phyloP scores from a whole-genome alignment of 2,329 filamentous ascomycete genomes.

The Xylaria sp. region DNA sequence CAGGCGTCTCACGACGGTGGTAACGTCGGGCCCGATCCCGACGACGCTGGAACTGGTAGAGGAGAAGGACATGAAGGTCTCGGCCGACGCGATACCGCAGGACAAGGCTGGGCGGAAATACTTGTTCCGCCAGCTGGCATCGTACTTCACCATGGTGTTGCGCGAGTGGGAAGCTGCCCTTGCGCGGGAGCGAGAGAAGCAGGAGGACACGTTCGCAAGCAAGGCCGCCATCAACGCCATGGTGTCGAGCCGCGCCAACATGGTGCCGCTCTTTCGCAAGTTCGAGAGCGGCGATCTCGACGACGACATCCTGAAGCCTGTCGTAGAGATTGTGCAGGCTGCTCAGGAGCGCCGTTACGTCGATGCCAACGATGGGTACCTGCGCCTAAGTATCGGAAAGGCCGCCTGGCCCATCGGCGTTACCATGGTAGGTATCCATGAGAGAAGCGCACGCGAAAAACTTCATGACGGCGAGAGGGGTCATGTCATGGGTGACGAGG shows the following conservation, averaged over 20 bases:
- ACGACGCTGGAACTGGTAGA: slow-evolving; percentile 83
- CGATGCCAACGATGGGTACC: slow-evolving; percentile 94
- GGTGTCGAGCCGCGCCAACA: slow-evolving; percentile 86
- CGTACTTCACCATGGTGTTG: slow-evolving; percentile 97
- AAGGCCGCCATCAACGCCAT: slow-evolving; percentile 86
- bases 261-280: slow-evolving; percentile 89
- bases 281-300: slow-evolving; percentile 85
- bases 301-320: slow-evolving; percentile 79
- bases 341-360: slow-evolving; percentile 93
- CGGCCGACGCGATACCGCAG: slow-evolving; percentile 66
- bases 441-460: slow-evolving; percentile 94
- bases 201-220: slow-evolving; percentile 73
- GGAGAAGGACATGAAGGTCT: slow-evolving; percentile 89
- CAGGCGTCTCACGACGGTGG: slow-evolving; percentile 68
- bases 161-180: slow-evolving; percentile 86
- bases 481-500: slow-evolving; percentile 97
- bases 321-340: slow-evolving; percentile 91
- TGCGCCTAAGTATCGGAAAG: slow-evolving; percentile 92
- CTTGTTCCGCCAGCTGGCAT: slow-evolving; percentile 87
- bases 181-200: slow-evolving; percentile 63
- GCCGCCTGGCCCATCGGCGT: slow-evolving; percentile 99
- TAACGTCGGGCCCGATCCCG: slow-evolving; percentile 83
- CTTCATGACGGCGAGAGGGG: slow-evolving; percentile 88
- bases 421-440: slow-evolving; percentile 99
- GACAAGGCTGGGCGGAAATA: slow-evolving; percentile 75